Evolutionary conservation across 306 rosid species (phyloP), one percentile per base, ranked within the genome.

Genomic region (Betula pendula): DNA sequence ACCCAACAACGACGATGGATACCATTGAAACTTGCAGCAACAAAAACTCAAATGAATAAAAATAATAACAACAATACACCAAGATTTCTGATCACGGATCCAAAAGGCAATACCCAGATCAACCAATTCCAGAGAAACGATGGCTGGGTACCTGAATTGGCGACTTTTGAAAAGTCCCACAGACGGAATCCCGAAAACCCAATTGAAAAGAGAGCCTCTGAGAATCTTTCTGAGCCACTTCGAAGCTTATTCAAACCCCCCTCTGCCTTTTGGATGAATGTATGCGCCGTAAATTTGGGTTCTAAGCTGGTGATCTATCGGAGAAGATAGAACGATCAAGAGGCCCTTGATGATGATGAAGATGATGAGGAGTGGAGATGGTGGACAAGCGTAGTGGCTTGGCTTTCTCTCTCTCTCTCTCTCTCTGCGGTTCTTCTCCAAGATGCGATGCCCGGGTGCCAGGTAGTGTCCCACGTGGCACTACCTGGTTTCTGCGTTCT

Each of bases 381-480:
- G 66, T 50, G 72, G 72, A 48, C 81, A 77, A 86, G 70, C 17
- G 70, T 49, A 19, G 55, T 77, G 7, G 16, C 42, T 73, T 16
- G 45, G 29, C 16, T 27, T 47, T 65, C 35, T 38, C 11, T 45
- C 49, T 45, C 40, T 35, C 52, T 8, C 35, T 44, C 79, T 73
- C 47, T 56, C 42, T 52, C 38, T 43, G 33, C 16, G 24, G 66
- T 62, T 63, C 62, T 38, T 31, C 67, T 75, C 84, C 76, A 87
- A 88, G 88, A 94, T 87, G 90, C 88, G 87, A 85, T 90, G 88
- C 84, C 86, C 79, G 88, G 44, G 78, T 75, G 98, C 94, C 96
- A 90, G 85, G 97, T 90, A 84, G 78, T 56, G 79, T 81, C 49
- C 69, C 95, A 92, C 96, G 93, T 88, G 98, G 90, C 96, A 85